Conservation (phyloP, 352 stramenopile species). For the Pythium aphanidermatum region DNA sequence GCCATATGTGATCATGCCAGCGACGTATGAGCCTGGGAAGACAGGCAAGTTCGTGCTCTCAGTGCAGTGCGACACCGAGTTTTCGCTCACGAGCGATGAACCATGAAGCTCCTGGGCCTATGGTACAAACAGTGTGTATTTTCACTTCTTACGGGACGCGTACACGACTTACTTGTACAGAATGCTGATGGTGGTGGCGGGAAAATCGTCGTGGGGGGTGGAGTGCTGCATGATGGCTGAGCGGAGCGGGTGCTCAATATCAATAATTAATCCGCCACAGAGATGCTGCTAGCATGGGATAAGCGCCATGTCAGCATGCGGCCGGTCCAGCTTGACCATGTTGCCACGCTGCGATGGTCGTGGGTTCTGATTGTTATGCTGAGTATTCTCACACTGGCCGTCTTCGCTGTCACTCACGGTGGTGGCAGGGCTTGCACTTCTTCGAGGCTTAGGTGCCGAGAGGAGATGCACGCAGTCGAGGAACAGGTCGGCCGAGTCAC, state of each 20-base stretch:
- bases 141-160: too few species aligned
- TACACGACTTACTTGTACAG: slow-evolving; percentile 7
- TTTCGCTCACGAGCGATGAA: slow-evolving; percentile 46
- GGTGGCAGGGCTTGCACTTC: slow-evolving; percentile 1
- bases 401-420: neutral
- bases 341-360: too few species aligned
- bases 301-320: too few species aligned
- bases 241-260: too few species aligned
- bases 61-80: slow-evolving; percentile 79
- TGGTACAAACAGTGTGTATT: too few species aligned
- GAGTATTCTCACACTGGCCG: too few species aligned
- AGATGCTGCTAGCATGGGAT: too few species aligned
- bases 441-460: slow-evolving; percentile 37
- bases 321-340: too few species aligned
- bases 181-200: neutral
- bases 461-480: slow-evolving; percentile 73
- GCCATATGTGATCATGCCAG: slow-evolving; percentile 82
- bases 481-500: slow-evolving; percentile 78
- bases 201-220: too few species aligned
- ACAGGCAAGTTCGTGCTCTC: slow-evolving; percentile 78
- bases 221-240: neutral
- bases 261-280: too few species aligned
- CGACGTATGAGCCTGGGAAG: slow-evolving; percentile 83
- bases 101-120: slow-evolving; percentile 13
- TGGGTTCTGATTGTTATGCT: too few species aligned